phyloP scores from a whole-genome alignment of 768 basidiomycete genomes.

The Mycena alexandri region DNA sequence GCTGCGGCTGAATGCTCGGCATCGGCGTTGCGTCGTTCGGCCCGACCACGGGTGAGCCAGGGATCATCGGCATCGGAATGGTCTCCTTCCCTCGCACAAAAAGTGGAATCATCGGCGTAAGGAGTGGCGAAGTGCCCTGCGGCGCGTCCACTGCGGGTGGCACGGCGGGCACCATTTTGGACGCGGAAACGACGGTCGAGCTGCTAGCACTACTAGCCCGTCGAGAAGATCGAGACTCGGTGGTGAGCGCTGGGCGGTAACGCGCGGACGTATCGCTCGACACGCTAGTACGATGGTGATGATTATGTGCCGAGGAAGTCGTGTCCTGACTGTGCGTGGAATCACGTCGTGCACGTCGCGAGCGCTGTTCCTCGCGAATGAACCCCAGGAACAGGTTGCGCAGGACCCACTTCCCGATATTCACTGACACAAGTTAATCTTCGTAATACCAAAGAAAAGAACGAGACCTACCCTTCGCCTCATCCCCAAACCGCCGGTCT shows the following conservation, averaged over 20 bases:
- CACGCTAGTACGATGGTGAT: constrained; percentile 36
- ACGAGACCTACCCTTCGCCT: constrained; percentile 76
- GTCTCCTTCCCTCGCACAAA: constrained; percentile 43
- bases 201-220: constrained; percentile 40
- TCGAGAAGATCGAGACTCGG: constrained; percentile 41
- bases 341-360: constrained; percentile 51
- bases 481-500: constrained; percentile 77
- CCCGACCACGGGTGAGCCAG: constrained; percentile 55
- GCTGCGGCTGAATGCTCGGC: constrained; percentile 31
- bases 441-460: constrained; percentile 16
- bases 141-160: constrained; percentile 59
- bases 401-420: constrained; percentile 92
- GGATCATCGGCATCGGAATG: constrained; percentile 50
- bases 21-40: constrained; percentile 50
- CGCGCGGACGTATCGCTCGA: constrained; percentile 34
- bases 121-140: constrained; percentile 63
- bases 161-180: constrained; percentile 76
- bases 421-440: constrained; percentile 65
- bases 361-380: constrained; percentile 75
- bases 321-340: constrained; percentile 43
- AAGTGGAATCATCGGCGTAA: constrained; percentile 71
- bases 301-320: constrained; percentile 34
- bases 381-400: constrained; percentile 88
- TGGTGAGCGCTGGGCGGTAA: constrained; percentile 41
- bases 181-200: constrained; percentile 68